phyloP scores from a whole-genome alignment of 2,329 filamentous ascomycete species.

The Aspergillus ustus region DNA sequence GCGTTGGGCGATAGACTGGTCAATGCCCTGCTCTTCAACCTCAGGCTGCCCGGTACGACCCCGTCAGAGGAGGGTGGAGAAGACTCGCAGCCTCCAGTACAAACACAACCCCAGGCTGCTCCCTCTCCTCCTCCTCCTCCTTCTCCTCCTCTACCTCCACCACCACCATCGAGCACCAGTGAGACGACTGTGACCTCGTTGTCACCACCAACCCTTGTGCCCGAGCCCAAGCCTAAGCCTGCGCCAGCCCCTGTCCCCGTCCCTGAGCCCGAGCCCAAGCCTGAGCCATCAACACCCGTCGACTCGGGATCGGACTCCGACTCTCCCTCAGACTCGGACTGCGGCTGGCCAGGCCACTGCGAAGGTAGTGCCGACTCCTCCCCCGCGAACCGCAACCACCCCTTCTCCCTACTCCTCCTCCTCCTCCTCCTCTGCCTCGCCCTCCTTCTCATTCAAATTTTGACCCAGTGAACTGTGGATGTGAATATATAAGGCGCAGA shows the following conservation, averaged over 20 bases:
- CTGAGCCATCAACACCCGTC: neutral
- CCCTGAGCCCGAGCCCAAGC: neutral
- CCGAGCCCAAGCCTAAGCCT: no score
- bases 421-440: neutral
- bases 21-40: conserved; percentile 27
- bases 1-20: conserved; percentile 34
- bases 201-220: no score
- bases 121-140: no score
- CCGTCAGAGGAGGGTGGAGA: neutral
- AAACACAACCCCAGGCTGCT: neutral
- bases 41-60: conserved; percentile 17
- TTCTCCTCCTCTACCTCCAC: no score
- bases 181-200: neutral
- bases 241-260: no score
- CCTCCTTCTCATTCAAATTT: neutral
- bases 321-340: neutral
- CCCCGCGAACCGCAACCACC: neutral
- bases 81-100: neutral
- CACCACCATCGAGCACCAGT: neutral
- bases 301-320: neutral
- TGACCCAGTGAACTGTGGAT: neutral
- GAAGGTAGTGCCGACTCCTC: conserved; percentile 19
- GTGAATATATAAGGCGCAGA: no score
- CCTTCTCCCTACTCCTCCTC: neutral
- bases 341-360: conserved; percentile 27